Percentiles rank a stretch among this genome's conserved stretches.
Evolutionary conservation across 257 asterid genomes (phyloP).

Genomic region (Anisodus acutangulus): DNA sequence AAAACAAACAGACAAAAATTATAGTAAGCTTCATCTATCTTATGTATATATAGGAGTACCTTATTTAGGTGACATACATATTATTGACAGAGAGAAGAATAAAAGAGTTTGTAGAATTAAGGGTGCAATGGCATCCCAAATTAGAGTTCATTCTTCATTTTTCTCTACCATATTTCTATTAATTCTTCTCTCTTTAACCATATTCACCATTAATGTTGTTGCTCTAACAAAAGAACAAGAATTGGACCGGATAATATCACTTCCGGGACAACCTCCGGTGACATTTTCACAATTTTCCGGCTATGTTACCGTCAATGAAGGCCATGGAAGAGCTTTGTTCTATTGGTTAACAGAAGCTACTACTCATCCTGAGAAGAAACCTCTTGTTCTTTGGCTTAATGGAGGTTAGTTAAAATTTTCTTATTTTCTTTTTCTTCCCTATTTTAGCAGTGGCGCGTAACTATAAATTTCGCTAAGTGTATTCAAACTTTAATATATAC

Average conservation of each 20-base stretch:
- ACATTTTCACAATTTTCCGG: conserved; percentile 76
- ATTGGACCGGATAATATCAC: conserved; percentile 52
- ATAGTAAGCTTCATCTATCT: not conserved
- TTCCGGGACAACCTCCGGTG: conserved; percentile 89
- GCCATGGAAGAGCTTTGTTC: conserved; percentile 75
- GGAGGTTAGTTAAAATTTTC: conserved; percentile 57
- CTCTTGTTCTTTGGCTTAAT: conserved; percentile 86
- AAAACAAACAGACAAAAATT: not conserved
- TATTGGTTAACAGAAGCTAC: conserved; percentile 82
- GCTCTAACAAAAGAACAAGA: conserved; percentile 54
- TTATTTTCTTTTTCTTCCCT: no score
- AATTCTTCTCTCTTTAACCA: not conserved
- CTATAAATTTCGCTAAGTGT: no score
- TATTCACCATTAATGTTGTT: not conserved
- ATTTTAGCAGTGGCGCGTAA: no score
- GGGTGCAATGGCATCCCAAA: conserved; percentile 17
- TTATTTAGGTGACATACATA: not conserved
- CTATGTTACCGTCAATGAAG: conserved; percentile 61
- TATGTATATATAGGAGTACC: not conserved
- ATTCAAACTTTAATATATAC: no score
- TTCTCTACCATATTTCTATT: not conserved
- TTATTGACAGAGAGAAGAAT: not conserved
- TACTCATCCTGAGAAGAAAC: conserved; percentile 46
- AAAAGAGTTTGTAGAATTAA: conserved; percentile 23
- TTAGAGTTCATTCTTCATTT: not conserved